Evolutionary conservation across 2,329 filamentous ascomycete genomes (phyloP), one percentile per base, ranked within the genome.

Genomic region (Trichoderma harzianum): DNA sequence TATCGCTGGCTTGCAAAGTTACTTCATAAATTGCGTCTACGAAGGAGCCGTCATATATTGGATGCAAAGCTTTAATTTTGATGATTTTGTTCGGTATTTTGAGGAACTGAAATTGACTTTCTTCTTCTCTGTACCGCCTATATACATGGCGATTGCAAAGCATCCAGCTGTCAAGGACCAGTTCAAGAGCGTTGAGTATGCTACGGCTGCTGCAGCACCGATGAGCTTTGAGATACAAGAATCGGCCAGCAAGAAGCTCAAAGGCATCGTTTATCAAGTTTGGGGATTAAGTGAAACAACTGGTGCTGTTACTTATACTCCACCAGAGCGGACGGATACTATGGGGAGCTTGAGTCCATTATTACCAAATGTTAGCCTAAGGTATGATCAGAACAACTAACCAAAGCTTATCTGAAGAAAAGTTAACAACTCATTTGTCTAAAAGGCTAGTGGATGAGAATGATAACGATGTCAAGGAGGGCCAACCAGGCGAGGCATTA

Each of bases 1-100:
- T 75, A 83, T 86, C 32, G 84, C 84, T 4, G 84, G 84, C 5
- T 73, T 85, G 2, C 81, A 83, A 69, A 78, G 80, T n/a, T 85
- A 85, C 72, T 79, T 86, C 14, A 74, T 84, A 61, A 81, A 82
- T 55, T 76, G 78, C 1, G 76, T 79, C 11, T 85, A 84, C 72
- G 78, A 83, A 47, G 86, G 83, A 36, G 83, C 83, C 3, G 78
- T 81, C 1, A 82, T 87, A 3, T 91, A 88, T 81, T 91, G 89
- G 89, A 91, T 91, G 89, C 81, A 84, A 5, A 83, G 82, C 53
- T 91, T 91, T 77, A 84, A 88, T 72, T 88, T 89, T 72, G 77
- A 78, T 2, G 80, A 84, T 47, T 90, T 91, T 76, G 82, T 90
- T 67, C 79, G 81, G 51, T 85, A 89, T 78, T 83, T 82, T 75